A percentile compares a stretch with the other conserved stretches of the same genome.
Conservation (phyloP, 2,329 filamentous ascomycete genomes). For the Neonectria faginata region DNA sequence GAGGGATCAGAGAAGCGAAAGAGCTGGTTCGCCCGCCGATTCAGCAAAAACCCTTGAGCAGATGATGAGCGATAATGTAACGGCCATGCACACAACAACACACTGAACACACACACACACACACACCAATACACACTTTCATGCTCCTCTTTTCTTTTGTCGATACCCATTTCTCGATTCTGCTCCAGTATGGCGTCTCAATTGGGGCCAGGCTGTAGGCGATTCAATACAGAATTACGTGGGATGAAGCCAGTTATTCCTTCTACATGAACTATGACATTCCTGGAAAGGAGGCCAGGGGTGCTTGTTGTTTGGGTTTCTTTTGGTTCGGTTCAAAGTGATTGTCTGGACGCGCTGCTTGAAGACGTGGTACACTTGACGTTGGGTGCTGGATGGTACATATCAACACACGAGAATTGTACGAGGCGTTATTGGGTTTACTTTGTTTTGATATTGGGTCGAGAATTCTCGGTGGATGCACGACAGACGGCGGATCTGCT, state of each 20-base stretch:
- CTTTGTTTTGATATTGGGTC: slow-evolving; percentile 33
- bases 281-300: slow-evolving; percentile 11
- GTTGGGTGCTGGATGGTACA: slow-evolving; percentile 40
- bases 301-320: slow-evolving; percentile 16
- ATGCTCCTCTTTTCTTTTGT: slow-evolving; percentile 42
- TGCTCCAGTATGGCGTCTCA: slow-evolving; percentile 16
- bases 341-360: slow-evolving; percentile 23
- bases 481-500: slow-evolving; percentile 39
- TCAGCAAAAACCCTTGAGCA: slow-evolving; percentile 69
- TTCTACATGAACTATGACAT: slow-evolving; percentile 17
- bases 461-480: slow-evolving; percentile 29
- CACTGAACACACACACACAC: slow-evolving; percentile 3
- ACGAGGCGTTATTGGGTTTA: slow-evolving; percentile 44
- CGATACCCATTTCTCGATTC: slow-evolving; percentile 41
- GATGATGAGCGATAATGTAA: slow-evolving; percentile 5
- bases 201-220: slow-evolving; percentile 15
- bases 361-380: slow-evolving; percentile 43
- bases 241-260: slow-evolving; percentile 18
- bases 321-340: slow-evolving; percentile 32
- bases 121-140: slow-evolving; percentile 19
- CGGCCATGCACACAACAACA: not conserved
- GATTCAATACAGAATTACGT: slow-evolving; percentile 24
- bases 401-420: slow-evolving; percentile 44
- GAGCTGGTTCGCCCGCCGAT: slow-evolving; percentile 88
- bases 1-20: slow-evolving; percentile 76